phyloP scores from a whole-genome alignment of 2,329 filamentous ascomycete genomes.

The Sporothrix globosa region DNA sequence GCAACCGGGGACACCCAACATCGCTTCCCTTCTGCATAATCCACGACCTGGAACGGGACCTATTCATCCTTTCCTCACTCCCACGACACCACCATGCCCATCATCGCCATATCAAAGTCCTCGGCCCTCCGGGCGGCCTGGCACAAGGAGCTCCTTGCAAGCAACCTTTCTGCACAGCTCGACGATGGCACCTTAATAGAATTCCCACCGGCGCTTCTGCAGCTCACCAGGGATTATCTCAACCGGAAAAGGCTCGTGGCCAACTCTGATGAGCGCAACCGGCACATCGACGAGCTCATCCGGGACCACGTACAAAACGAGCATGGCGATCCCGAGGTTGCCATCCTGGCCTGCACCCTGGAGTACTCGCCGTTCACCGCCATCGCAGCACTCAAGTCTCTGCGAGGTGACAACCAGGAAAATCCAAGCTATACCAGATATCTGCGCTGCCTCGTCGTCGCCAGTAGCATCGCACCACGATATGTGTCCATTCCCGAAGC shows the following conservation, averaged over 20 bases:
- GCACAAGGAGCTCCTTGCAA: conserved; percentile 22
- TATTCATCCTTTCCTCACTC: too few species aligned
- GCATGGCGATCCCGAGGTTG: conserved; percentile 27
- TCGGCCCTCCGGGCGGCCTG: conserved; percentile 22
- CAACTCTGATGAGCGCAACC: conserved; percentile 18
- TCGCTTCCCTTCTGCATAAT: not conserved
- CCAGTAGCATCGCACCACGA: conserved; percentile 17
- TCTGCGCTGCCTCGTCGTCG: conserved; percentile 29
- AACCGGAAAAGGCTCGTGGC: conserved; percentile 9
- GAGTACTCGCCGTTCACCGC: conserved; percentile 27
- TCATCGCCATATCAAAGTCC: conserved; percentile 25
- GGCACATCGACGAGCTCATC: conserved; percentile 41
- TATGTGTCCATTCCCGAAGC: conserved; percentile 28
- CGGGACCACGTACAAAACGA: conserved; percentile 30
- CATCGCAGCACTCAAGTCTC: not conserved
- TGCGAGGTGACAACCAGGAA: conserved; percentile 26
- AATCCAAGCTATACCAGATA: conserved; percentile 27
- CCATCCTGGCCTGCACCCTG: conserved; percentile 31
- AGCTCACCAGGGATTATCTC: conserved; percentile 28
- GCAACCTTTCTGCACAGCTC: conserved; percentile 24
- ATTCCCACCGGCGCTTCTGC: conserved; percentile 14
- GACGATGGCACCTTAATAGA: conserved; percentile 19
- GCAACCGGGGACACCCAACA: conserved; percentile 15
- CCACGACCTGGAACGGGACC: not conserved
- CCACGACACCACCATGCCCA: conserved; percentile 21